Percentiles rank a stretch among this genome's conserved stretches.
Conservation (phyloP, 2,329 filamentous ascomycete species). For the Harringtonia aguacate region DNA sequence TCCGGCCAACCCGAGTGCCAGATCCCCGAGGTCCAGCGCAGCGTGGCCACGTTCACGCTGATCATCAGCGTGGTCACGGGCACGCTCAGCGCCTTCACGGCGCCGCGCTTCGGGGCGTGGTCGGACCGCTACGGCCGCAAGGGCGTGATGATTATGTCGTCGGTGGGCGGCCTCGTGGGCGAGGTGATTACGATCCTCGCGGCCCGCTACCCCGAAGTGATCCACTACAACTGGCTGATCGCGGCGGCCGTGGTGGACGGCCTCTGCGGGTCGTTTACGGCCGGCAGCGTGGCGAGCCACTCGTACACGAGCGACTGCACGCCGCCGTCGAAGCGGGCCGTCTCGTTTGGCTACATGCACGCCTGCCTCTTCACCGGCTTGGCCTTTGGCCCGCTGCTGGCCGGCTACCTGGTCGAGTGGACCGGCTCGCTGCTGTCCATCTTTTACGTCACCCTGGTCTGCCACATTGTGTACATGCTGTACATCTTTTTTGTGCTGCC, state of each 20-base stretch:
- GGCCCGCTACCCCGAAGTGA: conserved; percentile 58
- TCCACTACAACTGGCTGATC: conserved; percentile 72
- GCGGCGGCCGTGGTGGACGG: conserved; percentile 72
- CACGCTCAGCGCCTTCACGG: conserved; percentile 66
- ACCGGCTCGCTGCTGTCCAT: conserved; percentile 68
- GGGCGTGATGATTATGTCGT: conserved; percentile 60
- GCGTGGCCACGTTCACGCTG: conserved; percentile 68
- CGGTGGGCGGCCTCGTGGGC: conserved; percentile 59
- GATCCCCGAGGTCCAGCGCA: conserved; percentile 62
- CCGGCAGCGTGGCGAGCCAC: conserved; percentile 63
- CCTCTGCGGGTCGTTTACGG: conserved; percentile 77
- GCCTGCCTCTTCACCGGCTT: conserved; percentile 84
- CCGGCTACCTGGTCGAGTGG: conserved; percentile 67
- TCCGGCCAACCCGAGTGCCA: conserved; percentile 68
- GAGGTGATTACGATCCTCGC: conserved; percentile 73
- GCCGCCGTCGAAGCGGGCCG: conserved; percentile 64
- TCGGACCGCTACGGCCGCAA: conserved; percentile 83
- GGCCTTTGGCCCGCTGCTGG: conserved; percentile 72
- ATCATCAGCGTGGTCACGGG: conserved; percentile 66
- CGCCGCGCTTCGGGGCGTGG: conserved; percentile 71
- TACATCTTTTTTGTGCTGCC: conserved; percentile 65
- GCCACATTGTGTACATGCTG: conserved; percentile 63
- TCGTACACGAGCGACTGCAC: conserved; percentile 90
- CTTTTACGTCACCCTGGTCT: conserved; percentile 70
- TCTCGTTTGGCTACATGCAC: conserved; percentile 83